Percentiles rank a stretch among this genome's conserved stretches.
These are phyloP conservation scores for Spongospora subterranea DNA, from an alignment of 208 protist genomes.

Conservation along the genomic window DNA sequence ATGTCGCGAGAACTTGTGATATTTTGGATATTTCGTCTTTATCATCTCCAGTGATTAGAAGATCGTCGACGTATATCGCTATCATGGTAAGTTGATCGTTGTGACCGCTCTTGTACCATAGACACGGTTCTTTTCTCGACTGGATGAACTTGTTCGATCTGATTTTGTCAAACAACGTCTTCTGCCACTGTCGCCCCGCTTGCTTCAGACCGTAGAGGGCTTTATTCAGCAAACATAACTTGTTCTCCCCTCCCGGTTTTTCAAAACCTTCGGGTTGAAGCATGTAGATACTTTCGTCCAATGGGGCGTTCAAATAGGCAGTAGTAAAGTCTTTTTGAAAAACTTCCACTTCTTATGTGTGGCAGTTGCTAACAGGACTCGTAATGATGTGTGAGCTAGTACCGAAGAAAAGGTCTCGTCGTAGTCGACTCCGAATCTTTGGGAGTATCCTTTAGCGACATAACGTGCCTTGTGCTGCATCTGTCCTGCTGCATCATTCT, in stretches of 20 bases:
- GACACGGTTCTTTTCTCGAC: not conserved
- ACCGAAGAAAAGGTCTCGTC: not conserved
- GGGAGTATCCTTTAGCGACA: not conserved
- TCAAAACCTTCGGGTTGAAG: not conserved
- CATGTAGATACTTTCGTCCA: not conserved
- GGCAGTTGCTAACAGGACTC: not conserved
- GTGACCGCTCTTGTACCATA: not conserved
- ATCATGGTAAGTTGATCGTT: not conserved
- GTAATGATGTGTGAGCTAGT: not conserved
- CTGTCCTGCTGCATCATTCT: not conserved
- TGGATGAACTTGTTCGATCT: not conserved
- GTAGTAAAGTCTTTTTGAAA: not conserved
- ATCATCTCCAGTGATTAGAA: not conserved
- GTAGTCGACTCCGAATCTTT: constrained; percentile 20
- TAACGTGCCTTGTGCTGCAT: not conserved
- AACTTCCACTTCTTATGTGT: not conserved
- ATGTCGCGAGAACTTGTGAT: not conserved
- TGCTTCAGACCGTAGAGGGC: constrained; percentile 53
- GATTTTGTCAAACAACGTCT: not conserved
- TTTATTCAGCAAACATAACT: not conserved
- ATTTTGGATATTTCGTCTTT: not conserved
- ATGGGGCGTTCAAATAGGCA: not conserved
- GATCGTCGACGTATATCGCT: not conserved
- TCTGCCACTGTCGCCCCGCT: not conserved
- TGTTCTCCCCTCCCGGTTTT: not conserved